Evolutionary conservation across 176 grass and related monocot species (phyloP), one percentile per base, ranked within the genome.

Genomic region (Dactylis glomerata): DNA sequence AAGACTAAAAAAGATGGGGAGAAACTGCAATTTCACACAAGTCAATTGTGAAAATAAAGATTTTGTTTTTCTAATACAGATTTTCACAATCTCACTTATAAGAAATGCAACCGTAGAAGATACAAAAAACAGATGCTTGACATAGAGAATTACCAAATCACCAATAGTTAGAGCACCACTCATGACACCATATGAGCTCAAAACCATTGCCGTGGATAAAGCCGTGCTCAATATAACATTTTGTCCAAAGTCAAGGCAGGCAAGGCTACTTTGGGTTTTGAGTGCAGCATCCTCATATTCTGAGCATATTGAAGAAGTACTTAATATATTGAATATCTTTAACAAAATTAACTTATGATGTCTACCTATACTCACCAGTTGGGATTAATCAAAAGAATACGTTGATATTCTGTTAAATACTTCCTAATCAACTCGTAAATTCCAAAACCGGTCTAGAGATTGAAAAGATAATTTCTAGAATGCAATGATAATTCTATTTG

Each of bases 191-290:
- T 92, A 98, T 79, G 96, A 95, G 57, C 89, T 92, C 85, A 98
- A 92, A 89, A 95, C 93, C 96, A 98, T 98, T 56, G 96, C 93
- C 49, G 96, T 64, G 34, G 96, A 95, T 78, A 98, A 92, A 57
- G 96, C 64, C 11, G 88, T 63, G 75, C 96, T 98, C 89, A 98
- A 98, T 87, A 98, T 94, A 88, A 98, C 9, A 79, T 89, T 98
- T 77, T 98, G 96, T 40, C 96, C 96, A 72, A 98, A 98, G 83
- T 98, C 93, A 58, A 98, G 81, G 78, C 84, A 95, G 33, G 93
- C 93, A 82, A 98, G 96, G 79, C 96, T 98, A 85, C 87, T 93
- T 89, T 98, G 96, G 30, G 96, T 92, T 89, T 98, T 93, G 55
- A 95, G 71, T 72, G 96, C 91, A 81, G 96, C 86, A 89, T 87